Percentiles rank a stretch among this genome's conserved stretches.
These are phyloP conservation scores for Nitzschia inconspicua DNA, from an alignment of 108 stramenopile species.

Conservation along the genomic window DNA sequence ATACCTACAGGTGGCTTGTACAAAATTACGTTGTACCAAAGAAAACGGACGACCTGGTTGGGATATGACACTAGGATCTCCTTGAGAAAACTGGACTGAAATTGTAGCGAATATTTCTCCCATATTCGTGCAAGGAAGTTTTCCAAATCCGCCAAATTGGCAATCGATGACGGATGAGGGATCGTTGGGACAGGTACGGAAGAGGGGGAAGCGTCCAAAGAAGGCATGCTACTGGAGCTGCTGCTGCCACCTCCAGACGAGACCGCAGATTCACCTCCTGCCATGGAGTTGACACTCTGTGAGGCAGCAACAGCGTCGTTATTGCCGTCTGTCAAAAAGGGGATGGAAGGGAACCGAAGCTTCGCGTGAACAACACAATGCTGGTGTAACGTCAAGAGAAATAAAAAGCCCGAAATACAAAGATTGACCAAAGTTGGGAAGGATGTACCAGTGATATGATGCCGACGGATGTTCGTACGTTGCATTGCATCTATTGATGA, in stretches of 20 bases:
- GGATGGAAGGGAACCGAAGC: neutral
- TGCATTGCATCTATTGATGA: too few relatives aligned
- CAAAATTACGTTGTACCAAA: slow-evolving; percentile 19
- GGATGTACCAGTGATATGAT: too few relatives aligned
- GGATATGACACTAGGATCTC: neutral
- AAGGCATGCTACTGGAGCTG: neutral
- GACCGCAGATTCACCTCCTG: neutral
- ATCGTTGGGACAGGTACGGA: too few relatives aligned
- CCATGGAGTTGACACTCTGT: neutral
- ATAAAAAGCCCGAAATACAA: too few relatives aligned
- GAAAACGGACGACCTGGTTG: neutral
- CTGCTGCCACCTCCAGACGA: neutral
- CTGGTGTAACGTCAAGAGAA: too few relatives aligned
- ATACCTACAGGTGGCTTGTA: slow-evolving; percentile 79
- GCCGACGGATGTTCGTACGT: too few relatives aligned
- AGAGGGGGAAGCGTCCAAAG: neutral
- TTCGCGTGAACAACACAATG: too few relatives aligned
- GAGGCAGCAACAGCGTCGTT: neutral
- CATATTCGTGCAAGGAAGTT: too few relatives aligned
- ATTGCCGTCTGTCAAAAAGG: neutral
- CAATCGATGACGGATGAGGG: too few relatives aligned
- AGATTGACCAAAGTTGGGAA: too few relatives aligned
- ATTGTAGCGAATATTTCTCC: too few relatives aligned
- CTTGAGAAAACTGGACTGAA: neutral
- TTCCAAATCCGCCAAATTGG: too few relatives aligned